Percentiles rank a stretch among this genome's conserved stretches.
These are phyloP conservation scores for Ophiostoma novo-ulmi DNA, from an alignment of 2,329 filamentous ascomycete species.

Conservation along the genomic window DNA sequence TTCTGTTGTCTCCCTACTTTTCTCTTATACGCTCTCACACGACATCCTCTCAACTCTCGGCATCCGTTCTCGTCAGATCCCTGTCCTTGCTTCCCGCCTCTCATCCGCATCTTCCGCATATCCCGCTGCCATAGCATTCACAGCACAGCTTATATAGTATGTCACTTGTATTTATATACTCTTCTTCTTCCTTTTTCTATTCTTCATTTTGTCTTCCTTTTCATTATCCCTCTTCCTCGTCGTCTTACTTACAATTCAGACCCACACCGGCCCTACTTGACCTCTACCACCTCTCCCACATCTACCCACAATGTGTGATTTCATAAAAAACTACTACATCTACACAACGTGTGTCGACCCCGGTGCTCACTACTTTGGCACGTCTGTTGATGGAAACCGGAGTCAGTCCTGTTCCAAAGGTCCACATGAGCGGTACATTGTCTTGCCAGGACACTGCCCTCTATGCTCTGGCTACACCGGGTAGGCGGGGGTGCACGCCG, in stretches of 20 bases:
- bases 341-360: conserved; percentile 67
- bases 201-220: not conserved
- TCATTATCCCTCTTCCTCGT: not conserved
- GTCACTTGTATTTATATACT: not conserved
- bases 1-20: not conserved
- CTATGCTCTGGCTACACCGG: conserved; percentile 38
- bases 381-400: conserved; percentile 60
- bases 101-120: conserved; percentile 8
- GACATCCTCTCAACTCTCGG: not conserved
- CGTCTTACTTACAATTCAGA: not conserved
- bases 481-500: not conserved
- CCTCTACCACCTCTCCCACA: not conserved
- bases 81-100: conserved; percentile 8
- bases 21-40: not conserved
- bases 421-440: conserved; percentile 70
- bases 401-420: conserved; percentile 55
- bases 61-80: conserved; percentile 5
- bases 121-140: not conserved
- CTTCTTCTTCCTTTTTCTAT: not conserved
- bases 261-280: no score
- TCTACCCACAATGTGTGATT: conserved; percentile 53
- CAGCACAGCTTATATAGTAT: not conserved
- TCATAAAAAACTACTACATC: conserved; percentile 72
- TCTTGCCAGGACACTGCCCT: conserved; percentile 59
- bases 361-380: conserved; percentile 65